phyloP scores from a whole-genome alignment of 2,329 filamentous ascomycete species.

The Neonectria neomacrospora region DNA sequence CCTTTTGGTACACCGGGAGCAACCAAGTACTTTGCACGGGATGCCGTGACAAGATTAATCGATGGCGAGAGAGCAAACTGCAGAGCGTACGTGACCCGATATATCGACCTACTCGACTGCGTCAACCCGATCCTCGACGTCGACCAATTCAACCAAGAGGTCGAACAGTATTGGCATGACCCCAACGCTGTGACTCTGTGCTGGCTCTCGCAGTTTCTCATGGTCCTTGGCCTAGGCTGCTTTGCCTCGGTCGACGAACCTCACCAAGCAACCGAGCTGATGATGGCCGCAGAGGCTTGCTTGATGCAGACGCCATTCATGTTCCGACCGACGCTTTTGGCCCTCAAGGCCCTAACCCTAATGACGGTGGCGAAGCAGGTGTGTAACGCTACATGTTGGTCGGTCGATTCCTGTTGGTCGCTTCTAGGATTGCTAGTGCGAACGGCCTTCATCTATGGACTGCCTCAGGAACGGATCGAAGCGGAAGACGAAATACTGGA shows the following conservation, averaged over 20 bases:
- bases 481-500: conserved; percentile 39
- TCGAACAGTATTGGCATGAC: conserved; percentile 49
- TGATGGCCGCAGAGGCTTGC: conserved; percentile 52
- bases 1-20: conserved; percentile 52
- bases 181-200: conserved; percentile 45
- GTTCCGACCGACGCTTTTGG: conserved; percentile 50
- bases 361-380: conserved; percentile 52
- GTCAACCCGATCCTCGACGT: conserved; percentile 51
- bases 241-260: conserved; percentile 48
- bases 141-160: conserved; percentile 43
- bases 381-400: conserved; percentile 53
- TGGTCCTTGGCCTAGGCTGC: conserved; percentile 50
- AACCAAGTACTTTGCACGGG: conserved; percentile 47
- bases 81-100: conserved; percentile 44
- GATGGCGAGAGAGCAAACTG: conserved; percentile 43
- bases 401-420: conserved; percentile 51
- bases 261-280: conserved; percentile 48
- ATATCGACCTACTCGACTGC: conserved; percentile 47
- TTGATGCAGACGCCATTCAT: conserved; percentile 53
- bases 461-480: conserved; percentile 47
- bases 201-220: conserved; percentile 50
- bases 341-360: conserved; percentile 46
- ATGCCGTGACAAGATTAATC: conserved; percentile 47
- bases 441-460: conserved; percentile 48
- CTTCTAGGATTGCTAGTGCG: conserved; percentile 50